Evolutionary conservation across 78 protist genomes (phyloP).

Genomic region (Corallochytrium limacisporum): DNA sequence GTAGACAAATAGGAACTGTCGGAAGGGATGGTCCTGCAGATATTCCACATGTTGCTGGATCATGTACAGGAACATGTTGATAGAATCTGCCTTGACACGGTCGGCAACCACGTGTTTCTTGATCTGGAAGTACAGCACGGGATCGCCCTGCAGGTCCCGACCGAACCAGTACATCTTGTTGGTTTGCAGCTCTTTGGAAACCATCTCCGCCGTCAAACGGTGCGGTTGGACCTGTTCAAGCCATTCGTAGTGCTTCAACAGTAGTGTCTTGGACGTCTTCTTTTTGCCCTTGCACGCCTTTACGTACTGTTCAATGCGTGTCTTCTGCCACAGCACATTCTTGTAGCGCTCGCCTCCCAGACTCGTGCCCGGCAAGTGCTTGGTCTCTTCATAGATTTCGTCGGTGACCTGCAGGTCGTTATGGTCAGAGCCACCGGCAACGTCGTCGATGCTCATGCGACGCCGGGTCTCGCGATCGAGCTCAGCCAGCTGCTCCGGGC

Average conservation of each 20-base stretch:
- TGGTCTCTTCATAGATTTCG: too few relatives aligned
- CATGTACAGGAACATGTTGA: background rate
- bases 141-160: background rate
- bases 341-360: too few relatives aligned
- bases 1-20: slow-evolving; percentile 2
- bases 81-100: slow-evolving; percentile 10
- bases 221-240: background rate
- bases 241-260: slow-evolving; percentile 3
- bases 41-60: background rate
- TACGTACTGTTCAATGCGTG: background rate
- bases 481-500: too few relatives aligned
- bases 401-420: too few relatives aligned
- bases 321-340: slow-evolving; percentile 11
- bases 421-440: too few relatives aligned
- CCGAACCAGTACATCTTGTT: slow-evolving; percentile 16
- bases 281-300: background rate
- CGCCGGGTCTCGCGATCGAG: too few relatives aligned
- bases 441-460: too few relatives aligned
- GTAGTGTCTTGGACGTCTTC: background rate
- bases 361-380: too few relatives aligned
- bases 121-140: background rate
- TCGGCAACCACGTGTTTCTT: background rate
- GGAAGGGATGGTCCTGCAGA: background rate
- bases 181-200: background rate
- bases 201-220: background rate